Evolutionary conservation across 2,329 filamentous ascomycete genomes (phyloP), one percentile per base, ranked within the genome.

Genomic region (Beauveria scarabaeidicola): DNA sequence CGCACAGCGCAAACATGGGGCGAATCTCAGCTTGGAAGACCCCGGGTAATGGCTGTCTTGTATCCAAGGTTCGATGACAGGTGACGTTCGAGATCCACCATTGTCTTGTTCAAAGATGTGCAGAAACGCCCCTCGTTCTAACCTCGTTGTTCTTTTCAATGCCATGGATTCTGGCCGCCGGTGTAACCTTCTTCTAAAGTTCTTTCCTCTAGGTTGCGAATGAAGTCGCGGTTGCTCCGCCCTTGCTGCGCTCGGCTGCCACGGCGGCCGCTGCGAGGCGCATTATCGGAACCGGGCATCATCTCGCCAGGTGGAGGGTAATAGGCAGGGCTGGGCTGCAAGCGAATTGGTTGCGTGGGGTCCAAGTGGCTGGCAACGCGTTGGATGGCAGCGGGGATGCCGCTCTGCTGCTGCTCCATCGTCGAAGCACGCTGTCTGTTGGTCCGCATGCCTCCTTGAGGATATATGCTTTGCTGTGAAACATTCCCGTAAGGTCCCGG

Each of bases 291-390:
- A 9, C 79, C 75, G 21, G 84, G 81, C 67, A 90, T 86, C 10
- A 91, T 90, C 64, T 97, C 93, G 7, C 89, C 86, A 2, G 93
- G 90, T 21, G 94, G 94, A 11, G 94, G 94, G 67, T 97, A 99
- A 74, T 99, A 99, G 1, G 94, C 94, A 5, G 94, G 94, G 66
- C 91, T 97, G 2, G 94, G 94, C 70, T 99, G 94, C 60, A 97
- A 75, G 53, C 94, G 85, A 68, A 99, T 97, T 0, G 94, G 94
- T 62, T 92, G 90, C 67, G 86, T 97, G 1, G 94, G 94, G 69
- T 99, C 94, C 48, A 99, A 82, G 73, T 97, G 93, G 70, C 91
- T 96, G 46, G 94, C 94, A 23, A 99, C 94, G 66, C 94, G 83
- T 74, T 99, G 94, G 61, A 99, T 90, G 3, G 92, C 87, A 15